Evolutionary conservation across 495 filamentous ascomycete species (phyloP).

Genomic region (Penicillium ucsense): DNA sequence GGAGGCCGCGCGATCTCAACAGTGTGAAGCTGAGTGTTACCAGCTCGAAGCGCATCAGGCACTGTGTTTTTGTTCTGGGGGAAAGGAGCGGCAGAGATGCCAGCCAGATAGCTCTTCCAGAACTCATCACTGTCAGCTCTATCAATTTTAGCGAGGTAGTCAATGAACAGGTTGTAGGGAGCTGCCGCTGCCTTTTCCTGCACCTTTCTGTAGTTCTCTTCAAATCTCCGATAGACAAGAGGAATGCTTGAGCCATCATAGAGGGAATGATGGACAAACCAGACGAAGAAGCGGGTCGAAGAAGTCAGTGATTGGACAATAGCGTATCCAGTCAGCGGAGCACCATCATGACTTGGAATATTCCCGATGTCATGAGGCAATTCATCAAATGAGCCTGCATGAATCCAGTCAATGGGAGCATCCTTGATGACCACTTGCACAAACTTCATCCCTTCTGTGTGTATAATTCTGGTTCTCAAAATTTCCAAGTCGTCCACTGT

Average conservation of each 20-base stretch:
- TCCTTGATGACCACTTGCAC: conserved; percentile 46
- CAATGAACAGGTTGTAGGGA: conserved; percentile 34
- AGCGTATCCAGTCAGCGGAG: conserved; percentile 44
- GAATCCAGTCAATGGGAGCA: conserved; percentile 37
- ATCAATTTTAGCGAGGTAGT: conserved; percentile 27
- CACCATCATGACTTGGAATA: conserved; percentile 43
- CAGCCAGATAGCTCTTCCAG: conserved; percentile 33
- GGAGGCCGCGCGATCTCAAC: conserved; percentile 13
- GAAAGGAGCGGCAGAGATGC: conserved; percentile 19
- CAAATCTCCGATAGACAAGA: conserved; percentile 46
- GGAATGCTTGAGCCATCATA: conserved; percentile 64
- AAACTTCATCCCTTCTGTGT: conserved; percentile 36
- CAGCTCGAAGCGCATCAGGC: conserved; percentile 17
- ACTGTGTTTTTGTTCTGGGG: conserved; percentile 21
- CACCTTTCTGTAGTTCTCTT: conserved; percentile 29
- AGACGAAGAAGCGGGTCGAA: conserved; percentile 40
- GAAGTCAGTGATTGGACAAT: conserved; percentile 28
- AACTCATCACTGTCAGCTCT: conserved; percentile 29
- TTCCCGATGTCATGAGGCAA: conserved; percentile 35
- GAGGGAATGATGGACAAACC: conserved; percentile 59
- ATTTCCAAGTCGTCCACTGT: conserved; percentile 40
- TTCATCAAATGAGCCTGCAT: conserved; percentile 31
- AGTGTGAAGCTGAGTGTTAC: conserved; percentile 22
- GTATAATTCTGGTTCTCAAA: conserved; percentile 46
- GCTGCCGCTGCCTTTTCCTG: conserved; percentile 6